phyloP scores from a whole-genome alignment of 208 protist genomes.

The Trypanosoma cruzi region DNA sequence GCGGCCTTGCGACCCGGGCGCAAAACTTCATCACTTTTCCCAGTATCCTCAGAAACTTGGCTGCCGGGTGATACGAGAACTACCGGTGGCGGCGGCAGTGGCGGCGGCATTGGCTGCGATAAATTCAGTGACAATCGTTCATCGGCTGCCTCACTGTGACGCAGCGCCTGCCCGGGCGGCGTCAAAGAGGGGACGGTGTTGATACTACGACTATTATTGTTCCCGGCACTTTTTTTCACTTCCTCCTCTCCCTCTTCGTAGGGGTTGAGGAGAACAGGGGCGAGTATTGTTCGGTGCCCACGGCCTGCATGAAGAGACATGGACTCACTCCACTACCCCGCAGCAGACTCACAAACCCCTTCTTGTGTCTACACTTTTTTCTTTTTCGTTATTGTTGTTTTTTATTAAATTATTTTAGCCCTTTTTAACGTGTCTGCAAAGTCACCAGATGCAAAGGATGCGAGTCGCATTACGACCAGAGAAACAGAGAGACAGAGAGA shows the following conservation, averaged over 20 bases:
- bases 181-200: neutral
- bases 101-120: no score
- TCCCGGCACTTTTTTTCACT: neutral
- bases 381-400: neutral
- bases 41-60: no score
- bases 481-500: neutral
- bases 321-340: neutral
- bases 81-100: no score
- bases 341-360: neutral
- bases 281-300: neutral
- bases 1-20: no score
- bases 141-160: no score
- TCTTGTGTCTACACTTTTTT: neutral
- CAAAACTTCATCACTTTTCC: no score
- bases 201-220: neutral
- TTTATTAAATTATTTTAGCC: neutral
- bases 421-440: neutral
- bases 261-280: constrained; percentile 5
- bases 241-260: constrained; percentile 10
- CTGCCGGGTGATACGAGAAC: no score
- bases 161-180: no score
- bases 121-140: no score
- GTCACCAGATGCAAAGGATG: no score
- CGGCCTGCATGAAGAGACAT: neutral
- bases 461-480: neutral